Evolutionary conservation across 345 rosid species (phyloP).

Genomic region (Populus nigra): DNA sequence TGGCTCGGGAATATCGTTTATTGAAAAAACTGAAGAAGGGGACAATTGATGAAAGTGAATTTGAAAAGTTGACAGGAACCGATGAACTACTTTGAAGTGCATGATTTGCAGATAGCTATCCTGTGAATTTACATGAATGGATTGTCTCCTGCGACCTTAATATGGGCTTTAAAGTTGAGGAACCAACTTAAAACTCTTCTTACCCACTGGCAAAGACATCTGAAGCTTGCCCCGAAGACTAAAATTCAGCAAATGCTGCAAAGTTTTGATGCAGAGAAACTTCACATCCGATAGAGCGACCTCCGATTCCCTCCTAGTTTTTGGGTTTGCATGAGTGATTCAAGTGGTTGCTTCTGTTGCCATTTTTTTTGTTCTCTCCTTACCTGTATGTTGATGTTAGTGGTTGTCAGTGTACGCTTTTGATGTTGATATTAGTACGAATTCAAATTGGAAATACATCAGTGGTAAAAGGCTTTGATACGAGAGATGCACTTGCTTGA

Average conservation of each 20-base stretch:
- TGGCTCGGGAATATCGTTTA: conserved; percentile 62
- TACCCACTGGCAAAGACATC: not conserved
- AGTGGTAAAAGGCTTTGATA: not conserved
- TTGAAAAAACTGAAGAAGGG: conserved; percentile 68
- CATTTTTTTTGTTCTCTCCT: not conserved
- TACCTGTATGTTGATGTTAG: not conserved
- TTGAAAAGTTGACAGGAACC: conserved; percentile 61
- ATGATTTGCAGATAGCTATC: not conserved
- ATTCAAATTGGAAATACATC: not conserved
- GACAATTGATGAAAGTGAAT: conserved; percentile 63
- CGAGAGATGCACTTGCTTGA: not conserved
- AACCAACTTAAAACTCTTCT: not conserved
- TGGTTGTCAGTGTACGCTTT: not conserved
- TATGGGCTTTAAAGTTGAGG: not conserved
- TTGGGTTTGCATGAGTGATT: not conserved
- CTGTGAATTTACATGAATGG: not conserved
- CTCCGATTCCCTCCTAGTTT: not conserved
- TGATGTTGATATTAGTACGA: not conserved
- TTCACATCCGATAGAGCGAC: not conserved
- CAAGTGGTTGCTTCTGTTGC: not conserved
- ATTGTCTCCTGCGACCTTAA: not conserved
- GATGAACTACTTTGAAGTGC: conserved; percentile 54
- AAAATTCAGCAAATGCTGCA: too few species aligned
- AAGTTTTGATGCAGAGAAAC: not conserved
- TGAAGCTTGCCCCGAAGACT: not conserved